Base-by-base conservation (phyloP, 2,329 filamentous ascomycete genomes). In the Mollisia scopiformis region DNA sequence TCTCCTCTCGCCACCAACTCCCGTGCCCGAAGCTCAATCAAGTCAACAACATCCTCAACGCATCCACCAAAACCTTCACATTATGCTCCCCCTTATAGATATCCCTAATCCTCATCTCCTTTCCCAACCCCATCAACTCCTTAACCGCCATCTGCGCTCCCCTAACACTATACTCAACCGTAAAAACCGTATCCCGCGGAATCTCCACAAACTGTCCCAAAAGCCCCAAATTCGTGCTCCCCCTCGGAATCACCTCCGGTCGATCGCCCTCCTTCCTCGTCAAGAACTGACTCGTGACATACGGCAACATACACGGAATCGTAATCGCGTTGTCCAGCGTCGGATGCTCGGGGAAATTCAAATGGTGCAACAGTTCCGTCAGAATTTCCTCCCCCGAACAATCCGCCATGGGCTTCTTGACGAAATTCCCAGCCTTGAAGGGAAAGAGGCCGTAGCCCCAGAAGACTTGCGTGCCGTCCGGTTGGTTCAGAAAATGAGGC, bases 161-260 rank as follows among this genome's bases (percentile, higher is more conserved):
- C 23, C 69, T 63, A 4, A 75, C 68, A 57, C 73, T 74, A 65
- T 79, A 79, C 61, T 79, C 76, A 47, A 74, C 74, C 7, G 71
- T 75, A 52, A 75, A 75, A 25, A 76, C 75, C 30, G 70, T 73
- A 63, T 79, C 76, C 28, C 72, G 69, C 11, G 69, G 68, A 23
- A 77, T 75, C 65, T 78, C 77, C 19, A 77, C 76, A 67, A 75
- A 79, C 64, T 78, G 76, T 13, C 77, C 76, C 33, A 79, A 67
- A 21, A 78, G 68, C 1, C 73, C 77, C 50, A 78, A 65, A 66
- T 79, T 80, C 23, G 63, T 70, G 25, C 71, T 71, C 5, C 71
- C 72, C 19, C 71, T 57, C 0, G 77, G 77, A 47, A 78, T 73
- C 0, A 78, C 71, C n/a, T 68, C 59, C 2, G 77, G 77, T 2